Base-by-base conservation (phyloP, 202 grass and related monocot genomes). In the Cymbopogon flexuosus region DNA sequence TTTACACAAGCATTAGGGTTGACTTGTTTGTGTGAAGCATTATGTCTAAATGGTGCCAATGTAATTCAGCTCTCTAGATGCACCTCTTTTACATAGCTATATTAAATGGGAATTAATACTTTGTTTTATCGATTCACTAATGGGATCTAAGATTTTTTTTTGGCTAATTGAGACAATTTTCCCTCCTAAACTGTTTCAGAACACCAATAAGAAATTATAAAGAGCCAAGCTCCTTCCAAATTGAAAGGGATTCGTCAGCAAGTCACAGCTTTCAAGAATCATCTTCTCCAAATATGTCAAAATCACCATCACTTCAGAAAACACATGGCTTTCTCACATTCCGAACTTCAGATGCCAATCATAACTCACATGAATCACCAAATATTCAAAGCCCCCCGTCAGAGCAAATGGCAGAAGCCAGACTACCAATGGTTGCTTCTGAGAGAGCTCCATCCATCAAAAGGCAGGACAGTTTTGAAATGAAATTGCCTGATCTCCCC, bases 391-490 rank as follows among this genome's bases (percentile, higher is more conserved):
- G 89, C 67, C 95, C 92, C 37, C 88, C 88, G 81, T 92, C 92
- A 22, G 92, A 98, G 80, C 87, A 82, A 93, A 89, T 85, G 76
- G 41, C 81, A 63, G 90, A 91, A 72, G 79, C 82, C 54, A 80
- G 84, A 33, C 29, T 88, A 59, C 80, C 85, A 58, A 89, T 84
- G 84, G 65, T 87, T 80, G 75, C 83, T 80, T 84, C 91, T 68
- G 84, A 89, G 66, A 89, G 72, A 84, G 79, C 81, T 76, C 94
- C 92, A 71, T 93, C 90, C 11, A 93, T 93, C 49, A 93, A 94
- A 87, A 88, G 95, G 59, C 92, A 93, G 83, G 92, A 93, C 65
- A 95, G 92, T 81, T 91, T 98, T 64, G 95, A 98, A 79, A 91
- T 91, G 86, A 85, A 74, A 77, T 82, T 98, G 80, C 95, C 95